These are phyloP conservation scores for Blastobotrys elegans DNA, from an alignment of 1,139 yeast genomes.

Conservation along the genomic window DNA sequence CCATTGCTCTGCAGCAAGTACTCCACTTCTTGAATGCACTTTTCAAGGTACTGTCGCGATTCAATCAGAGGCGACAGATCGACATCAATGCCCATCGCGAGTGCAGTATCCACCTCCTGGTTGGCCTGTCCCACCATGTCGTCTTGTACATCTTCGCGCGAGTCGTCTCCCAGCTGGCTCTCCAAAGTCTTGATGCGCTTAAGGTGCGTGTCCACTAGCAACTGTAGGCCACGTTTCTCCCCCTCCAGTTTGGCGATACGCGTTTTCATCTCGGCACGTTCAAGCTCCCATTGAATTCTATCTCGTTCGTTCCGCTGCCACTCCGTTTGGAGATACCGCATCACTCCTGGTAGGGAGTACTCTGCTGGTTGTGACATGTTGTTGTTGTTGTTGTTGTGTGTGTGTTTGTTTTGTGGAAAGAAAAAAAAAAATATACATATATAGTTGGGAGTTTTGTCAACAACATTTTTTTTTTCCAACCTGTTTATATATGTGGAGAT, in stretches of 20 bases:
- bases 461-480: not conserved
- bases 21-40: constrained; percentile 35
- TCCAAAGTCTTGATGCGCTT: constrained; percentile 30
- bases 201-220: constrained; percentile 27
- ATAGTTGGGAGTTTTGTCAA: not conserved
- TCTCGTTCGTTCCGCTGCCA: constrained; percentile 54
- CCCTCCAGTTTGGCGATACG: constrained; percentile 39
- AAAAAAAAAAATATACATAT: not conserved
- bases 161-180: not conserved
- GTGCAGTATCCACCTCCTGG: constrained; percentile 3
- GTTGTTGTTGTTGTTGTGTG: not conserved
- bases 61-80: constrained; percentile 30
- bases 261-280: constrained; percentile 48
- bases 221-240: constrained; percentile 35
- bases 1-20: constrained; percentile 29
- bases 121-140: not conserved
- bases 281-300: constrained; percentile 52
- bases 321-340: constrained; percentile 53
- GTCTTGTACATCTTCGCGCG: not conserved
- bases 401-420: not conserved
- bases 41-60: constrained; percentile 32
- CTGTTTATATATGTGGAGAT: no score
- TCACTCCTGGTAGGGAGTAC: constrained; percentile 44
- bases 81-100: constrained; percentile 12
- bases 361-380: constrained; percentile 25